These are phyloP conservation scores for Aspergillus sp. DNA, from an alignment of 2,329 filamentous ascomycete species.

Conservation along the genomic window DNA sequence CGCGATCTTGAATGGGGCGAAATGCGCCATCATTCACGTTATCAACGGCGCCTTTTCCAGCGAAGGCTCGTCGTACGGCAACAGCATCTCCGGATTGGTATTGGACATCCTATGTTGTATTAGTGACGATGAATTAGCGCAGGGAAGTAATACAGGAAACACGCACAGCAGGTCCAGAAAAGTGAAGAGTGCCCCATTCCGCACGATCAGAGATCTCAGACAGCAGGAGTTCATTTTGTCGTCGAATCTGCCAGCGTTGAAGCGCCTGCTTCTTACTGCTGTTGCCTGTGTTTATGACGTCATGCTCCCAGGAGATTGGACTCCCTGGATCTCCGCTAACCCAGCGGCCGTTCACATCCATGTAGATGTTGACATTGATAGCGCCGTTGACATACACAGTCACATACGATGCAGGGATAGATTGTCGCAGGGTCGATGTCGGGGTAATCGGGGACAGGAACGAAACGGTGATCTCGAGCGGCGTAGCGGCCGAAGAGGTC, in stretches of 20 bases:
- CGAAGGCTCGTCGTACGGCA: slow-evolving; percentile 59
- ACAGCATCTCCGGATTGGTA: slow-evolving; percentile 65
- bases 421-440: slow-evolving; percentile 69
- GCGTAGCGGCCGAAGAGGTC: slow-evolving; percentile 27
- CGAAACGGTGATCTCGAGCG: slow-evolving; percentile 51
- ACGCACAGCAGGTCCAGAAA: slow-evolving; percentile 57
- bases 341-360: slow-evolving; percentile 70
- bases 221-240: slow-evolving; percentile 55
- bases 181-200: slow-evolving; percentile 77
- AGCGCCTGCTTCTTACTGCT: slow-evolving; percentile 34
- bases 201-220: slow-evolving; percentile 65
- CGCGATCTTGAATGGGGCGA: slow-evolving; percentile 63
- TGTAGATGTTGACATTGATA: slow-evolving; percentile 54
- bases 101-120: slow-evolving; percentile 42
- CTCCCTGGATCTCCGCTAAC: slow-evolving; percentile 66
- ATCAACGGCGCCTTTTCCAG: slow-evolving; percentile 55
- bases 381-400: slow-evolving; percentile 61
- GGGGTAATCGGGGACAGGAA: slow-evolving; percentile 72
- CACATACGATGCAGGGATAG: slow-evolving; percentile 73
- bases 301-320: slow-evolving; percentile 61
- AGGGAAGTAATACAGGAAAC: background rate
- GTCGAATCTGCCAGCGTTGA: slow-evolving; percentile 37
- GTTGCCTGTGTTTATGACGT: slow-evolving; percentile 35
- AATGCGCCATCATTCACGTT: slow-evolving; percentile 61
- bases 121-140: too few relatives aligned